phyloP scores from a whole-genome alignment of 257 asterid genomes.

The Voacanga thouarsii region DNA sequence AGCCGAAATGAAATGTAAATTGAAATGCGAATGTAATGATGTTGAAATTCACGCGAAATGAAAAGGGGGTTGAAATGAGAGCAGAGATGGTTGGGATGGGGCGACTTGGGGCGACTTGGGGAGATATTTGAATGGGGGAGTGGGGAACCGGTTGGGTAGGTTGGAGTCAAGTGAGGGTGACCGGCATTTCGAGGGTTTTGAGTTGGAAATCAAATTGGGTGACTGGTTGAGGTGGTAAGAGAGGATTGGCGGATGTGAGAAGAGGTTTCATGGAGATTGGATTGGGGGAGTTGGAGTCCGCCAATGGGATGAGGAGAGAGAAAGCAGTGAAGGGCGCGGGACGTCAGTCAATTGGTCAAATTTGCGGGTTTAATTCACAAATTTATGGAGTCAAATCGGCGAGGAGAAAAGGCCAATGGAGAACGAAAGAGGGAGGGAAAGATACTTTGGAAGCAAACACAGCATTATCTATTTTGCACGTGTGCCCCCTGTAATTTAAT shows the following conservation, averaged over 20 bases:
- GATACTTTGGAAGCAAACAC: not conserved
- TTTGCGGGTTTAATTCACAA: not conserved
- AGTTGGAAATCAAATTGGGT: not conserved
- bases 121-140: slow-evolving; percentile 9
- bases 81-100: no score
- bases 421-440: not conserved
- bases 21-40: slow-evolving; percentile 17
- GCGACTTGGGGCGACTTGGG: not conserved
- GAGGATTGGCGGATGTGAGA: slow-evolving; percentile 26
- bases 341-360: slow-evolving; percentile 4
- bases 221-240: slow-evolving; percentile 7
- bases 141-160: slow-evolving; percentile 15
- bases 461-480: no score
- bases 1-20: slow-evolving; percentile 28
- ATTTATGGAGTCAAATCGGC: slow-evolving; percentile 4
- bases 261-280: not conserved
- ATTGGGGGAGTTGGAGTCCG: slow-evolving; percentile 32
- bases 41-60: slow-evolving; percentile 57
- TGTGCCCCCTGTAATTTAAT: no score
- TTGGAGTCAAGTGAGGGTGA: slow-evolving; percentile 19
- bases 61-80: not conserved
- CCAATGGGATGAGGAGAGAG: slow-evolving; percentile 20
- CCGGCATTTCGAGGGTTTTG: not conserved
- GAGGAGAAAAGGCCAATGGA: not conserved
- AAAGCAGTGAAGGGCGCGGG: not conserved